phyloP scores from a whole-genome alignment of 139 green algal species.

The Chlamydomonas incerta region DNA sequence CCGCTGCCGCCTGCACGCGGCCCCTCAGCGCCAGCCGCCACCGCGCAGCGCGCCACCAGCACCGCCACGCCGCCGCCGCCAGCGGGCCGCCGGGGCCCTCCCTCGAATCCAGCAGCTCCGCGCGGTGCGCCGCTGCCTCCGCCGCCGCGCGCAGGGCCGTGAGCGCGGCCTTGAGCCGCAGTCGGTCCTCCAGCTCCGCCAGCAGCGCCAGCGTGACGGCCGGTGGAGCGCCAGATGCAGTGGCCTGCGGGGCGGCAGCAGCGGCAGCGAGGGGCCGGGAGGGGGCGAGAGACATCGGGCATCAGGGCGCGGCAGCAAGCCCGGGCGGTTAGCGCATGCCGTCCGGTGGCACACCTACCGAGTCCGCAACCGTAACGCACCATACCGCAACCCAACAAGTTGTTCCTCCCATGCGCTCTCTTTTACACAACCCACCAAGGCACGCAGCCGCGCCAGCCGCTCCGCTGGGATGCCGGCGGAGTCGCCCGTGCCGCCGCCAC shows the following conservation, averaged over 20 bases:
- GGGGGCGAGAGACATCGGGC: no score
- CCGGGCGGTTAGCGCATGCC: no score
- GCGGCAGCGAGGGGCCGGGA: no score
- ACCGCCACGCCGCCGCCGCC: slow-evolving; percentile 17
- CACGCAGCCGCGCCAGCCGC: not conserved
- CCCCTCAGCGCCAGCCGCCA: not conserved
- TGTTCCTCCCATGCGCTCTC: no score
- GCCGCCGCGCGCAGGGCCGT: not conserved
- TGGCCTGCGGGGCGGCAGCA: not conserved
- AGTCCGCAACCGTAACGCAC: no score
- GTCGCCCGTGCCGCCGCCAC: no score
- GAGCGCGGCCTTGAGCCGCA: not conserved
- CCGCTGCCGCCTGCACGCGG: not conserved
- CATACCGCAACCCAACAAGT: no score
- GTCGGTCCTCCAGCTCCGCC: slow-evolving; percentile 1
- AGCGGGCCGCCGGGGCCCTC: not conserved
- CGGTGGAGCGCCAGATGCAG: not conserved
- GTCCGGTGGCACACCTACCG: no score
- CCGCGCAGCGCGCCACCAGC: slow-evolving; percentile 1
- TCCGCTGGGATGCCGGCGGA: no score
- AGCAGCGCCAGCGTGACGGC: not conserved
- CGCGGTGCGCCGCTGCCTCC: not conserved
- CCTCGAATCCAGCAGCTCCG: not conserved
- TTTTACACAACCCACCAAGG: slow-evolving; percentile 11
- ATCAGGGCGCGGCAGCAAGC: no score